Evolutionary conservation across 108 stramenopile species (phyloP).

Genomic region (Ochromonas danica): DNA sequence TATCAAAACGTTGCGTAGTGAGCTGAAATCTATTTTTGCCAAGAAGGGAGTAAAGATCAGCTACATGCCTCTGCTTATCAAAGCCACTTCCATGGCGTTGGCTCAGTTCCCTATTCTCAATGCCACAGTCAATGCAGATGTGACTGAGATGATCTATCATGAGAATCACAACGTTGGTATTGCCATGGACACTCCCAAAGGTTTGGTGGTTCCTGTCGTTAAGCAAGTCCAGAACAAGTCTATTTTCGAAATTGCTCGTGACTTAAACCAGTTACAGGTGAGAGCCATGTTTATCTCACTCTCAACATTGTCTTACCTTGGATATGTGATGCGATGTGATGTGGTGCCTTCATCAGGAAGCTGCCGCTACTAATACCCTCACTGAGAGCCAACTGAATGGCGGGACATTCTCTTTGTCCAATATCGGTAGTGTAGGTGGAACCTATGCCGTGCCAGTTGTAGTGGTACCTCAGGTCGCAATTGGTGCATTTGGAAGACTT

Average conservation of each 20-base stretch:
- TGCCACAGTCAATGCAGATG: slow-evolving; percentile 69
- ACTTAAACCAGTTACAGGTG: slow-evolving; percentile 68
- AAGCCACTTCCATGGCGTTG: slow-evolving; percentile 82
- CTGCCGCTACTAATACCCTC: background rate
- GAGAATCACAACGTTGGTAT: slow-evolving; percentile 86
- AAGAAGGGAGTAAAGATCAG: slow-evolving; percentile 59
- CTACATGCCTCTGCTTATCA: slow-evolving; percentile 82
- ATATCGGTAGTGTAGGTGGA: slow-evolving; percentile 71
- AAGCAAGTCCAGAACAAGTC: slow-evolving; percentile 66
- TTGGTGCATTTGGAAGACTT: slow-evolving; percentile 91
- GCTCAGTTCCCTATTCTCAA: slow-evolving; percentile 78
- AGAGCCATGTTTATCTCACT: background rate
- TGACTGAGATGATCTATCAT: slow-evolving; percentile 66
- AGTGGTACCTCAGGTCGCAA: slow-evolving; percentile 70
- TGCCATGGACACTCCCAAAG: slow-evolving; percentile 91
- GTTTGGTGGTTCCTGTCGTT: slow-evolving; percentile 88
- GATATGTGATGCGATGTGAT: background rate
- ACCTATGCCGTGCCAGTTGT: slow-evolving; percentile 7
- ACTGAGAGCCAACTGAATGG: slow-evolving; percentile 52
- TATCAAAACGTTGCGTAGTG: slow-evolving; percentile 60
- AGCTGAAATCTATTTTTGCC: slow-evolving; percentile 62
- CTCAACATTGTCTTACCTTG: background rate
- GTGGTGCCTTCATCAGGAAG: background rate
- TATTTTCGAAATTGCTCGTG: slow-evolving; percentile 76
- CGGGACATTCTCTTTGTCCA: slow-evolving; percentile 85